Evolutionary conservation across 2,329 filamentous ascomycete genomes (phyloP).

Genomic region (Xylaria sp.): DNA sequence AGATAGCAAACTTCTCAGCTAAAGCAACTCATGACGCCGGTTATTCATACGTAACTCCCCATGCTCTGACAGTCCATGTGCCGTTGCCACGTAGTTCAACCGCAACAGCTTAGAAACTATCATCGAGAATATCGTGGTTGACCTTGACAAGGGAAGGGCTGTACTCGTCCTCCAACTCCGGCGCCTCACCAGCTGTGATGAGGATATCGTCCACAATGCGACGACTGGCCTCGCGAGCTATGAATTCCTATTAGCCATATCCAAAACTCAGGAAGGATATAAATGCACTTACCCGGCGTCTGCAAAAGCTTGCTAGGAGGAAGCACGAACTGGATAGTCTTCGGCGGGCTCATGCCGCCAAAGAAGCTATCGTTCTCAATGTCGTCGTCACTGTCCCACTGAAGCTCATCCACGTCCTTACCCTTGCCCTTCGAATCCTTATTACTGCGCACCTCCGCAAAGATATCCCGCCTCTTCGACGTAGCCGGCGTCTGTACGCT

Average conservation of each 20-base stretch:
- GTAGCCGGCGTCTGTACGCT: constrained; percentile 75
- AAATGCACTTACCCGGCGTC: constrained; percentile 59
- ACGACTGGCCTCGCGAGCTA: constrained; percentile 73
- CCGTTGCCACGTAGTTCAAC: no score
- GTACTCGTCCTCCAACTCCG: constrained; percentile 47
- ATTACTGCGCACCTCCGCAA: constrained; percentile 30
- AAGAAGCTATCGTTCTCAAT: constrained; percentile 53
- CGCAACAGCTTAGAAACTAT: constrained; percentile 48
- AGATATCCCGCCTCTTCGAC: constrained; percentile 46
- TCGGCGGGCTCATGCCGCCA: constrained; percentile 79
- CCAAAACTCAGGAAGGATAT: neutral
- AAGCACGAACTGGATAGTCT: constrained; percentile 82
- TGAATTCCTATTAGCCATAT: constrained; percentile 2
- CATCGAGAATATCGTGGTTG: constrained; percentile 56
- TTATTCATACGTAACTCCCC: neutral
- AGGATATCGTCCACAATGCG: constrained; percentile 77
- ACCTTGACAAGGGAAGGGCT: constrained; percentile 63
- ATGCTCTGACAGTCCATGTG: neutral
- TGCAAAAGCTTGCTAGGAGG: constrained; percentile 72
- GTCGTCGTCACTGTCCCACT: constrained; percentile 72
- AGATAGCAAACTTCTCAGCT: neutral
- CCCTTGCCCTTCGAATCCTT: constrained; percentile 25
- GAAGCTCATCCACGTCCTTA: constrained; percentile 44
- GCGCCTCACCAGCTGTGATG: constrained; percentile 64
- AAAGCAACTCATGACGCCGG: neutral